Evolutionary conservation across 2,329 filamentous ascomycete genomes (phyloP).

Genomic region (Macroventuria anomochaeta): DNA sequence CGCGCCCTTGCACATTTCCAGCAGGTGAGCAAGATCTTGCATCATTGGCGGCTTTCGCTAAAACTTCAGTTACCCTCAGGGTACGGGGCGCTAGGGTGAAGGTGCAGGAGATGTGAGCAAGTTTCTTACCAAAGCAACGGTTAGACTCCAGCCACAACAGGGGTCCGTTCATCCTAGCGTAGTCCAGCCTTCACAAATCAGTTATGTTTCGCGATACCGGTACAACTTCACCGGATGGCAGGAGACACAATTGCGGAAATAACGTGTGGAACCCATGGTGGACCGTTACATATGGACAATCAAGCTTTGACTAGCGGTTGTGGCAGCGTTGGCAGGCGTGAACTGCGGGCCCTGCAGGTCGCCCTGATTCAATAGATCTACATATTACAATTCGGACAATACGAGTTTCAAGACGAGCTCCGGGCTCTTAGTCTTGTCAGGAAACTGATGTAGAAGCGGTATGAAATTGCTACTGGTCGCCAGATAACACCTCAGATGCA

Average conservation of each 20-base stretch:
- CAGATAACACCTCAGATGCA: neutral
- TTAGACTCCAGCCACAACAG: slow-evolving; percentile 24
- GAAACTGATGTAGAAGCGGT: neutral
- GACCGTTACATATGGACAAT: neutral
- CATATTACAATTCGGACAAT: neutral
- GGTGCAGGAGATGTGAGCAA: slow-evolving; percentile 38
- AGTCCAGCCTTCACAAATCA: slow-evolving; percentile 1
- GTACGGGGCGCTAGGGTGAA: slow-evolving; percentile 16
- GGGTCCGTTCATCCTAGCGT: slow-evolving; percentile 24
- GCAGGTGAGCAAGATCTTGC: slow-evolving; percentile 32
- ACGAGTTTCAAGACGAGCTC: slow-evolving; percentile 1
- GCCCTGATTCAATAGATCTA: neutral
- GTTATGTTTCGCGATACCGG: neutral
- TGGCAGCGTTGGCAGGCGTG: slow-evolving; percentile 18
- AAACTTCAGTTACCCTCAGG: slow-evolving; percentile 14
- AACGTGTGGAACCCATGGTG: neutral
- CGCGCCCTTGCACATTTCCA: slow-evolving; percentile 23
- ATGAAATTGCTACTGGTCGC: neutral
- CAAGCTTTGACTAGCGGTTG: slow-evolving; percentile 33
- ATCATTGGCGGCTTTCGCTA: slow-evolving; percentile 27
- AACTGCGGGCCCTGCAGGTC: neutral
- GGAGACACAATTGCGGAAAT: slow-evolving; percentile 1
- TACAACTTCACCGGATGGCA: slow-evolving; percentile 7
- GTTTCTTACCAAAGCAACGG: slow-evolving; percentile 37
- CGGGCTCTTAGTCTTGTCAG: neutral